phyloP scores from a whole-genome alignment of 2,329 filamentous ascomycete species.

The Alternaria panax region DNA sequence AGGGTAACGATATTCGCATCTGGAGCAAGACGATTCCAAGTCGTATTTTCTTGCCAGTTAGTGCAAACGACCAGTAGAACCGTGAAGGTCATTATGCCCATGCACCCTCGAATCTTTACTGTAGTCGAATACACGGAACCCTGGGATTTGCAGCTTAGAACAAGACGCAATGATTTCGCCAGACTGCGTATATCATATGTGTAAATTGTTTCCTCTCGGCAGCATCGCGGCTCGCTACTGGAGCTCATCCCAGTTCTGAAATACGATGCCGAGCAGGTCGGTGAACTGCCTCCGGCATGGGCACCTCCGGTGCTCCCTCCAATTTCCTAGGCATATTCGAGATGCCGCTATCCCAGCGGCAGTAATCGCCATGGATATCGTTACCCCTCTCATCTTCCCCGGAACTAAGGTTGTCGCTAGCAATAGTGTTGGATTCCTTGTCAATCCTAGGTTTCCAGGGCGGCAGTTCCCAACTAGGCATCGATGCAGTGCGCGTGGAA shows the following conservation, averaged over 20 bases:
- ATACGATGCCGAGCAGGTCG: not conserved
- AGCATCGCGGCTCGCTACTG: not conserved
- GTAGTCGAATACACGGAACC: not conserved
- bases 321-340: not conserved
- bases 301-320: not conserved
- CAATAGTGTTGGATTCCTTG: not conserved
- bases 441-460: not conserved
- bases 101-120: not conserved
- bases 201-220: not conserved
- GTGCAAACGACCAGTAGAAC: not conserved
- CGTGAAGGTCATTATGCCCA: not conserved
- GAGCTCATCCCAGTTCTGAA: not conserved
- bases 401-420: not conserved
- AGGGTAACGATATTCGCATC: not conserved
- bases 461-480: not conserved
- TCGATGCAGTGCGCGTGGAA: slow-evolving; percentile 11
- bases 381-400: not conserved
- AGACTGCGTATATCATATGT: not conserved
- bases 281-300: not conserved
- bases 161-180: not conserved
- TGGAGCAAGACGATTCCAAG: not conserved
- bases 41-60: not conserved
- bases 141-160: not conserved
- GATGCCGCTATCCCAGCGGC: not conserved
- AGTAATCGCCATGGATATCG: not conserved